Conservation (phyloP, 768 basidiomycete species). For the Termitomyces bulborhizus region DNA sequence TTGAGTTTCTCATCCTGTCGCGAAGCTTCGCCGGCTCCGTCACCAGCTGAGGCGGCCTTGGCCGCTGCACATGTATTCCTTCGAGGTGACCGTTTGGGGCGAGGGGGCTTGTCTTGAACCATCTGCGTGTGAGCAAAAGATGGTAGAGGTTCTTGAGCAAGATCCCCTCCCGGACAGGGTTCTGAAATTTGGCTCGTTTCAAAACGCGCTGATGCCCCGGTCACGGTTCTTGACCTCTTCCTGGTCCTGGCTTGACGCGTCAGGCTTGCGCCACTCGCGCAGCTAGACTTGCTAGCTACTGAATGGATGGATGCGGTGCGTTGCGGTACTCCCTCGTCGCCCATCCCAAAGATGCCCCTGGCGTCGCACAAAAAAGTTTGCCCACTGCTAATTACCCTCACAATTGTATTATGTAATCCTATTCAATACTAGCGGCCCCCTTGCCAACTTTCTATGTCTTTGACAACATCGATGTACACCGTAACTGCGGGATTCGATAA, state of each 20-base stretch:
- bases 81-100: constrained; percentile 24
- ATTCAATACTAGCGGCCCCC: neutral
- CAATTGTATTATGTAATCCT: constrained; percentile 1
- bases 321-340: constrained; percentile 15
- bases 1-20: constrained; percentile 2
- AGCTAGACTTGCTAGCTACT: constrained; percentile 44
- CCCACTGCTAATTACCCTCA: neutral
- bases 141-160: constrained; percentile 20
- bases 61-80: constrained; percentile 6
- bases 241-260: constrained; percentile 47
- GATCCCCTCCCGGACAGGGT: constrained; percentile 23
- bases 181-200: constrained; percentile 23
- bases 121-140: constrained; percentile 8
- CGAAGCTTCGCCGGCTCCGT: neutral
- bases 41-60: neutral
- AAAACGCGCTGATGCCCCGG: constrained; percentile 20
- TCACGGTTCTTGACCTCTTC: constrained; percentile 49
- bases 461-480: neutral
- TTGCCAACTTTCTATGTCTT: neutral
- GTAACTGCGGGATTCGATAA: neutral
- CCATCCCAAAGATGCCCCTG: constrained; percentile 12
- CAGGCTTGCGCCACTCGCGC: constrained; percentile 44
- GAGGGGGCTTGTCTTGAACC: constrained; percentile 13
- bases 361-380: constrained; percentile 13
- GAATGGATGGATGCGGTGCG: constrained; percentile 39